Percentiles rank a stretch among this genome's conserved stretches.
phyloP scores from a whole-genome alignment of 768 basidiomycete genomes.

The Chalciporus sphaerocephalus region DNA sequence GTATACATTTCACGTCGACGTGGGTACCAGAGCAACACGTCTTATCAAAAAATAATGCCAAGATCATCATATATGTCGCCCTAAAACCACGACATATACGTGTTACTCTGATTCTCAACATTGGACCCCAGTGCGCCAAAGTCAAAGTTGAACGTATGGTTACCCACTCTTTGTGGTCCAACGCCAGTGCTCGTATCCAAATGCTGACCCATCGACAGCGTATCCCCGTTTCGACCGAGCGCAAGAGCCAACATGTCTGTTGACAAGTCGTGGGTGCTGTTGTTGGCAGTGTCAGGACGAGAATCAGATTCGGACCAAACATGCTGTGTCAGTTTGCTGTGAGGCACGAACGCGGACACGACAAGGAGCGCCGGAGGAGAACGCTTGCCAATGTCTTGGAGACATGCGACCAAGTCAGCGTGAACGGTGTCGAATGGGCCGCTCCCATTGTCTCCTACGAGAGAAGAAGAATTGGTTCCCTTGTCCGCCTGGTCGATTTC shows the following conservation, averaged over 20 bases:
- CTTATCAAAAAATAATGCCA: constrained; percentile 13
- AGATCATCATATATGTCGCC: constrained; percentile 8
- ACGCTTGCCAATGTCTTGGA: constrained; percentile 21
- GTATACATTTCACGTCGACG: background rate
- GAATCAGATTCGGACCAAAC: constrained; percentile 15
- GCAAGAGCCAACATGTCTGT: constrained; percentile 31
- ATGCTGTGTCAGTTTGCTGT: constrained; percentile 6
- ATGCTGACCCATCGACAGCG: constrained; percentile 17
- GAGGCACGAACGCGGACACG: constrained; percentile 24
- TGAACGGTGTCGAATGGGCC: constrained; percentile 23
- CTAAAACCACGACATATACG: constrained; percentile 68
- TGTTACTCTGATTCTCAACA: constrained; percentile 51
- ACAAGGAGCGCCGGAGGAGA: constrained; percentile 18
- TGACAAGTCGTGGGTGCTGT: constrained; percentile 27
- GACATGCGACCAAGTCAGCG: constrained; percentile 21
- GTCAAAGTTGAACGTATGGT: constrained; percentile 58
- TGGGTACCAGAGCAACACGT: constrained; percentile 12
- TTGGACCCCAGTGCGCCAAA: constrained; percentile 54
- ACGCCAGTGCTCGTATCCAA: constrained; percentile 19
- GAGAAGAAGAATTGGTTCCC: background rate
- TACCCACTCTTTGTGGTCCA: constrained; percentile 42
- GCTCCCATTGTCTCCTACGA: constrained; percentile 1
- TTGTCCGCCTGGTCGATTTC: constrained; percentile 22
- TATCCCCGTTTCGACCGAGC: constrained; percentile 28
- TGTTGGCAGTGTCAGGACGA: constrained; percentile 15